Base-by-base conservation (phyloP, 257 asterid species). In the Leptodermis oblonga region DNA sequence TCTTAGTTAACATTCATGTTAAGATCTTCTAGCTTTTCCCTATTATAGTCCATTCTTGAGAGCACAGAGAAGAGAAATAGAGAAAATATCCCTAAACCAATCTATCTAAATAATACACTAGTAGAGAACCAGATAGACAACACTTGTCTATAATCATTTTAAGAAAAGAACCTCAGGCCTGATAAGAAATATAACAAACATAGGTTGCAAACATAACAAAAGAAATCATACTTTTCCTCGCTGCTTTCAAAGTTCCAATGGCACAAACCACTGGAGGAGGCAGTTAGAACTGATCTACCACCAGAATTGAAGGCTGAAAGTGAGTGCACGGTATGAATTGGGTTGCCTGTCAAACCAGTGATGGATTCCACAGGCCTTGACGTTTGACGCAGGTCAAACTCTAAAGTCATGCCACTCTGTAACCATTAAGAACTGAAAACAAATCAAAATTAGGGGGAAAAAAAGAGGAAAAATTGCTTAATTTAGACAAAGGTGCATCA, bases 251-350 rank as follows among this genome's bases (percentile, higher is more conserved):
- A 94, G 81, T 87, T 82, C 92, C 95, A 91, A 68, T 82, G 88
- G 71, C 96, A 94, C 70, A 94, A 68, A 62, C 99, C 99, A 77
- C 73, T 82, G 42, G 99, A 88, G 61, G 99, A 94, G 71, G 99
- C 97, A 73, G 90, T 81, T 65, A 94, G 85, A 73, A 91, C 81
- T 63, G 92, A 82, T 79, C 84, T 82, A 42, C 48, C 39, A 64
- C 88, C 85, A 34, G 84, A 64, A 74, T 70, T 48, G 60, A 62
- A 64, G 15, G 82, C 71, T 72, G 87, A 67, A 78, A 87, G 84
- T 61, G 95, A 81, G 75, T 77, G 75, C 26, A 94, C 52, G 18
- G 96, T 76, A 73, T 94, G 99, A 75, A 91, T 74, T 54, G 92
- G 92, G 70, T 86, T 86, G 75, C 70, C 68, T 5, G 96, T 81